phyloP scores from a whole-genome alignment of 805 yeast genomes.

The Hanseniaspora vineae region DNA sequence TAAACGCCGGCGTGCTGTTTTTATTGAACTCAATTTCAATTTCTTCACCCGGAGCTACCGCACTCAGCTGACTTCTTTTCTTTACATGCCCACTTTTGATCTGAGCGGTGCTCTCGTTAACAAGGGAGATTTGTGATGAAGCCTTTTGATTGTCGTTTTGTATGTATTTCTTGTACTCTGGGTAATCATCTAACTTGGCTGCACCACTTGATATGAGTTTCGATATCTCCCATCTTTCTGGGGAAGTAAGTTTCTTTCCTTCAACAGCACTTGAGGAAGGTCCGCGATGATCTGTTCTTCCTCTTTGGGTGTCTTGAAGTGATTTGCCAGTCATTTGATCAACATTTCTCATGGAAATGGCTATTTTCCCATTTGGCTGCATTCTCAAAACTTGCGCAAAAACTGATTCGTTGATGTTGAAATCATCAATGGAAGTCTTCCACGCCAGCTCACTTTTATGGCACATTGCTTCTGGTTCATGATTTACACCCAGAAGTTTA shows the following conservation, averaged over 20 bases:
- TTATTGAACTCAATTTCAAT: conserved; percentile 61
- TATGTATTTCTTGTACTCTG: conserved; percentile 38
- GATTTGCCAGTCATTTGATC: conserved; percentile 56
- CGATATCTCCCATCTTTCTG: conserved; percentile 82
- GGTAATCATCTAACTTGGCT: conserved; percentile 51
- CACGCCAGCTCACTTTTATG: conserved; percentile 60
- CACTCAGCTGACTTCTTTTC: conserved; percentile 13
- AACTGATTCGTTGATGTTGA: conserved; percentile 50
- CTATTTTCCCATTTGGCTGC: conserved; percentile 33
- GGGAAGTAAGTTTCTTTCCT: conserved; percentile 52
- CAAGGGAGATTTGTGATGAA: conserved; percentile 4
- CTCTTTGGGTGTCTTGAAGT: conserved; percentile 4
- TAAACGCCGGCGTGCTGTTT: conserved; percentile 54
- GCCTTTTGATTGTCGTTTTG: conserved; percentile 20
- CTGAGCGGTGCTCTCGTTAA: conserved; percentile 8
- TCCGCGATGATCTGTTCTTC: neutral
- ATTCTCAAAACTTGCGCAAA: conserved; percentile 44
- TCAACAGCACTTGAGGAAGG: conserved; percentile 7
- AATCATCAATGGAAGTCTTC: conserved; percentile 5
- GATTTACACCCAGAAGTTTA: conserved; percentile 28
- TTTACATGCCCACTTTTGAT: conserved; percentile 5
- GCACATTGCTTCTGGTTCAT: conserved; percentile 45
- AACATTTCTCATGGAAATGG: conserved; percentile 56
- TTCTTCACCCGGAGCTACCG: conserved; percentile 28
- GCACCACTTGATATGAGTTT: conserved; percentile 77